Evolutionary conservation across 2,329 filamentous ascomycete species (phyloP), one percentile per base, ranked within the genome.

Genomic region (Aspergillus eucalypticola): DNA sequence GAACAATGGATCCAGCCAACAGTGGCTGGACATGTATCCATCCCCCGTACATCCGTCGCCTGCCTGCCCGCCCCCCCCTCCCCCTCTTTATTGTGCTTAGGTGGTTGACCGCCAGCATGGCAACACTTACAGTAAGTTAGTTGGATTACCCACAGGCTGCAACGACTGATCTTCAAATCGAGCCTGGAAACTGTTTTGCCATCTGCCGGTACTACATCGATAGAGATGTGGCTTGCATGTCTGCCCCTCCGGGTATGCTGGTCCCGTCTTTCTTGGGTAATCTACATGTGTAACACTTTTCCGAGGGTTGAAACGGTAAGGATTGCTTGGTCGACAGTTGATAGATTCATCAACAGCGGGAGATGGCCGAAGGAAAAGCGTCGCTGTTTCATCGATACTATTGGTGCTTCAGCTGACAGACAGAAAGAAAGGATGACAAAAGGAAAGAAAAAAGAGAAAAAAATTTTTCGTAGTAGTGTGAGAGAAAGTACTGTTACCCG

Each of bases 21-120:
- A 62, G 54, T 63, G 55, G 57, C 58, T 62, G 56, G 51, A 55
- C 64, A 63, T 58, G 58, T 66, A 58, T 54, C 19, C 32, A 35
- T 35, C n/a, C 46, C 46, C 46, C 46, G 52, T 54, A 44, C 41
- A 25, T 41, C 52, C 41, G 41, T 54, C 23, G 52, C 19, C 41
- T 35, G 32, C 32, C 32, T 35, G 32, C 32, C 32, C 15, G 32
- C 32, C 32, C 32, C 25, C 25, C 25, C 32, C 32, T 35, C 32
- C 32, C 32, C 32, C 32, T 42, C 50, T 19, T 23, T 4, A 23
- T 13, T 17, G 10, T 42, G 48, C 32, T 51, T 59, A 51, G 49
- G 58, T 64, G 66, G 60, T 61, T 64, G 60, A 60, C 61, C 59
- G 61, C 60, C 56, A 66, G 49, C 61, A 56, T 63, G 53, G 57